These are phyloP conservation scores for Fomitopsis pinicola DNA, from an alignment of 1,284 basidiomycete species.

Conservation along the genomic window DNA sequence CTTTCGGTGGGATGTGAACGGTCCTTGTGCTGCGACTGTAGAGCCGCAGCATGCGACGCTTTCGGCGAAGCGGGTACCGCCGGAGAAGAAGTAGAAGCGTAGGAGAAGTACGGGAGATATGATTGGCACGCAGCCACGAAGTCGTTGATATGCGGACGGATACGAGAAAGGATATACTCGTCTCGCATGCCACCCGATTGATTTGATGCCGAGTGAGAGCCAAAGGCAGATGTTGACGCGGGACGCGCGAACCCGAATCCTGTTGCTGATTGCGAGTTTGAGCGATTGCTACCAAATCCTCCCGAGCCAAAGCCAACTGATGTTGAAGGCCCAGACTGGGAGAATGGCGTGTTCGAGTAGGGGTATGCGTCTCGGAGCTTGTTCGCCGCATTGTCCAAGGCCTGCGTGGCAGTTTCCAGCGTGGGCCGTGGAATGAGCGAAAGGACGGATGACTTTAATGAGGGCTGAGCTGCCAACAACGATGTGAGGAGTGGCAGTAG, in stretches of 20 bases:
- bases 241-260: conserved; percentile 45
- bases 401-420: conserved; percentile 64
- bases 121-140: conserved; percentile 71
- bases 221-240: conserved; percentile 24
- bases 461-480: conserved; percentile 59
- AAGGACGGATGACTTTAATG: conserved; percentile 62
- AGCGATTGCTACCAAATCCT: conserved; percentile 16
- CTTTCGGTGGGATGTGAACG: conserved; percentile 69
- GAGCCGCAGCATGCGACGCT: conserved; percentile 34
- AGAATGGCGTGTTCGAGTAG: conserved; percentile 54
- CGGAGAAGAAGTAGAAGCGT: conserved; percentile 31
- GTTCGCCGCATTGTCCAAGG: conserved; percentile 61
- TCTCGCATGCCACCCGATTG: conserved; percentile 59
- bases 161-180: conserved; percentile 66
- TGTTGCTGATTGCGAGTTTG: conserved; percentile 27
- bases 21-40: conserved; percentile 50
- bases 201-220: conserved; percentile 13
- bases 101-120: conserved; percentile 80
- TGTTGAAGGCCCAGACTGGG: conserved; percentile 27
- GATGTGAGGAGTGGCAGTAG: conserved; percentile 67
- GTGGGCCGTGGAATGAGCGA: conserved; percentile 77
- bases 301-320: conserved; percentile 19
- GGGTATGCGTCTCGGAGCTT: conserved; percentile 77
- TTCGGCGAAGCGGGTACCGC: conserved; percentile 22
- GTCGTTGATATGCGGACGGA: conserved; percentile 70